Evolutionary conservation across 331 rosid species (phyloP).

Genomic region (Erythrophleum ivorense): DNA sequence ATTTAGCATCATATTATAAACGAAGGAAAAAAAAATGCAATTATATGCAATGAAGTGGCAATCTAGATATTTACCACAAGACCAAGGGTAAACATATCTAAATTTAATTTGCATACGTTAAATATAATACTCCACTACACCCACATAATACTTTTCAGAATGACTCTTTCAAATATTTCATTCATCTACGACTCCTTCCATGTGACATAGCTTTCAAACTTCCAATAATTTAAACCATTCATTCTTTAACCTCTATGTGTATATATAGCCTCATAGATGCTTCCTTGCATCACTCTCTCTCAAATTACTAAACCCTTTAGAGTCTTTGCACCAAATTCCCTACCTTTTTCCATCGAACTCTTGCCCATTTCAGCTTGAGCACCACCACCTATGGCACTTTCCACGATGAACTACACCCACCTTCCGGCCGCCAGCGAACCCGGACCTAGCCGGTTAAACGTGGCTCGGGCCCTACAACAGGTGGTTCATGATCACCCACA

Average conservation of each 20-base stretch:
- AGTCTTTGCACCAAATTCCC: background rate
- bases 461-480: slow-evolving; percentile 42
- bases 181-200: background rate
- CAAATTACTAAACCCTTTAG: background rate
- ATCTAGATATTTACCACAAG: background rate
- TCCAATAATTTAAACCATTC: background rate
- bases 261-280: background rate
- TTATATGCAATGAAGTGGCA: background rate
- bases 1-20: no score
- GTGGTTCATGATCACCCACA: slow-evolving; percentile 34
- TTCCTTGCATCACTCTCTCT: background rate
- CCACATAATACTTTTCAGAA: background rate
- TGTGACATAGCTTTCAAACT: slow-evolving; percentile 1
- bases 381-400: slow-evolving; percentile 44
- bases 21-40: no score
- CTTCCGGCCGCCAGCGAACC: slow-evolving; percentile 24
- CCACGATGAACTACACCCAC: slow-evolving; percentile 38
- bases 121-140: background rate
- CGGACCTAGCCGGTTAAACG: background rate
- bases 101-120: no score
- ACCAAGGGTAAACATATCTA: background rate
- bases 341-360: background rate
- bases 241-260: background rate
- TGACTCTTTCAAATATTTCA: background rate
- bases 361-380: background rate